Percentiles rank a stretch among this genome's conserved stretches.
These are phyloP conservation scores for Solanum chacoense DNA, from an alignment of 305 asterid species.

Conservation along the genomic window DNA sequence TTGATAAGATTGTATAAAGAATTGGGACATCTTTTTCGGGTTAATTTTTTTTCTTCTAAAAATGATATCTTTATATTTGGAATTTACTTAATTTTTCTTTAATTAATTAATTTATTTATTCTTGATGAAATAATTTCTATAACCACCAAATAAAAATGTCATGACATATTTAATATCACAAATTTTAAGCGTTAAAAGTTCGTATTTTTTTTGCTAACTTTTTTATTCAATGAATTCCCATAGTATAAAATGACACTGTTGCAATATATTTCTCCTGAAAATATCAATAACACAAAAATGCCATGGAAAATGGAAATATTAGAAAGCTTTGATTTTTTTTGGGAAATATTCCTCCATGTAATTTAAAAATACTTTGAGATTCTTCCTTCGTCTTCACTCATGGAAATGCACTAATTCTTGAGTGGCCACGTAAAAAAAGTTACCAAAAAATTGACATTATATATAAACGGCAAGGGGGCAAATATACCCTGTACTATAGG, in stretches of 20 bases:
- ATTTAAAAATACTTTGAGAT: background rate
- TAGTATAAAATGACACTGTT: background rate
- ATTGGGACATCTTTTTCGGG: too few relatives aligned
- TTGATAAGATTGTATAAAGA: too few relatives aligned
- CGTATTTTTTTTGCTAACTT: background rate
- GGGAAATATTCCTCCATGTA: background rate
- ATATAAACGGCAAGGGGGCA: too few relatives aligned
- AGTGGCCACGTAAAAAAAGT: background rate
- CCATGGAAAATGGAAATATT: background rate
- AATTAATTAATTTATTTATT: background rate
- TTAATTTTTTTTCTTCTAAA: too few relatives aligned
- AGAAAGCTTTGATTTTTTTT: background rate
- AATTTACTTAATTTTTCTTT: background rate
- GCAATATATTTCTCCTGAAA: background rate
- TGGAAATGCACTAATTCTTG: background rate
- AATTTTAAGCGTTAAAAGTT: background rate
- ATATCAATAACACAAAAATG: background rate
- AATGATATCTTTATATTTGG: background rate
- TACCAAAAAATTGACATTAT: background rate
- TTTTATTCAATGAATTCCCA: background rate
- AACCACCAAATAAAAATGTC: background rate
- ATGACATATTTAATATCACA: background rate
- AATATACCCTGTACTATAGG: too few relatives aligned
- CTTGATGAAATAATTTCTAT: background rate
- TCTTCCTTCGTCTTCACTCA: background rate